Conservation (phyloP, 2,329 filamentous ascomycete species). For the Neopestalotiopsis sp. region DNA sequence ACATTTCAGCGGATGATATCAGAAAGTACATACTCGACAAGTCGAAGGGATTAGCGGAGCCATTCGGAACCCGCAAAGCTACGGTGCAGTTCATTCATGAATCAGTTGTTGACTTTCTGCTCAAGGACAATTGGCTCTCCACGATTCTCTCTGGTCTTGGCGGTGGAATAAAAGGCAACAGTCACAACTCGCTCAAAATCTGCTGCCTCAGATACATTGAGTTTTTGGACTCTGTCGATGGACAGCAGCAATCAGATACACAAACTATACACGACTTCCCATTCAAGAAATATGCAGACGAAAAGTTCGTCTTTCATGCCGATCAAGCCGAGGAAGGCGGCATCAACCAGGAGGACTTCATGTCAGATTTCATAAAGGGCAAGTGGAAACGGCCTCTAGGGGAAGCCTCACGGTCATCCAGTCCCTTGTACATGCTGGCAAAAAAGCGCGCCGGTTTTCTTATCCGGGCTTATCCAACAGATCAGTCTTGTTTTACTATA, state of each 20-base stretch:
- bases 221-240: background rate
- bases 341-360: constrained; percentile 21
- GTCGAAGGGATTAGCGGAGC: constrained; percentile 58
- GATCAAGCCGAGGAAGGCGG: constrained; percentile 21
- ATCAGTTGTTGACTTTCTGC: constrained; percentile 54
- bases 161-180: constrained; percentile 36
- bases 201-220: constrained; percentile 29
- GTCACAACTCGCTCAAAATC: constrained; percentile 51
- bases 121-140: constrained; percentile 39
- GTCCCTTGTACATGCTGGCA: constrained; percentile 24
- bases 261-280: constrained; percentile 17
- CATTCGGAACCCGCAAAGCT: constrained; percentile 35
- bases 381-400: constrained; percentile 17
- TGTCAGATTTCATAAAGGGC: too few species aligned
- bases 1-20: constrained; percentile 29
- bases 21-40: constrained; percentile 42
- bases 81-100: constrained; percentile 61
- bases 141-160: constrained; percentile 39
- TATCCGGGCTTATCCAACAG: background rate
- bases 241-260: background rate
- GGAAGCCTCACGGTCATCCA: constrained; percentile 15
- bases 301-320: constrained; percentile 22
- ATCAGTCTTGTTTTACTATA: background rate
- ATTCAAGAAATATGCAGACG: constrained; percentile 22
- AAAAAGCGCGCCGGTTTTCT: constrained; percentile 6